Conservation (phyloP, 164 flowering plant genomes). For the Chimonanthus salicifolius region DNA sequence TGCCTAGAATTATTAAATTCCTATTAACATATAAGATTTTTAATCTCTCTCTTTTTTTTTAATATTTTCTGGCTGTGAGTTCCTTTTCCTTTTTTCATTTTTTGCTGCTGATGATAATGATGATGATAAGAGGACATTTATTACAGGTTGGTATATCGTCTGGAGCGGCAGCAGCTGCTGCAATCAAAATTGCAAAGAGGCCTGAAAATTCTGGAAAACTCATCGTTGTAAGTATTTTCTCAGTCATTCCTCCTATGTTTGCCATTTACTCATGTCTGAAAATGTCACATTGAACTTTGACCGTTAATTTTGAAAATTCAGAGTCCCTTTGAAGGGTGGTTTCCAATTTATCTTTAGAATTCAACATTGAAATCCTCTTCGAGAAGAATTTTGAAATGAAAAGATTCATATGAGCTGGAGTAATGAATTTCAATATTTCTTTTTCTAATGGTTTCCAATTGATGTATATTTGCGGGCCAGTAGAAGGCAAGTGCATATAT, state of each 20-base stretch:
- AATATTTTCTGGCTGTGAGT: not conserved
- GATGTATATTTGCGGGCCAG: no score
- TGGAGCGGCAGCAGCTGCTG: constrained; percentile 72
- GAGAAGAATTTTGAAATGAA: not conserved
- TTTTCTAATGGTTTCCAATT: no score
- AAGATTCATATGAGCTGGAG: not conserved
- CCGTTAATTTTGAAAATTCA: not conserved
- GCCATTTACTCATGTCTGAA: no score
- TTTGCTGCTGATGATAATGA: constrained; percentile 14
- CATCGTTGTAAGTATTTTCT: constrained; percentile 43
- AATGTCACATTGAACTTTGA: not conserved
- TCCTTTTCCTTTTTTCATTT: not conserved
- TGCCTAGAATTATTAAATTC: not conserved
- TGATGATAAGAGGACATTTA: not conserved
- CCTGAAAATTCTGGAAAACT: constrained; percentile 83
- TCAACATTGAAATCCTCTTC: not conserved
- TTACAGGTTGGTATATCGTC: constrained; percentile 52
- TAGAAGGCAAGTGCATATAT: no score
- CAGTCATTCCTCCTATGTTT: not conserved
- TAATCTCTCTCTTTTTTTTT: not conserved
- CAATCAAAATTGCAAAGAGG: constrained; percentile 52
- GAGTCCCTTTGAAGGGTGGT: not conserved
- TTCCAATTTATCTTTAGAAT: not conserved
- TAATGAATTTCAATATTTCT: no score
- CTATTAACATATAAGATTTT: not conserved